A percentile compares a stretch with the other conserved stretches of the same genome.
Evolutionary conservation across 2,329 filamentous ascomycete species (phyloP).

Genomic region (Calonectria pseudoreteaudii): DNA sequence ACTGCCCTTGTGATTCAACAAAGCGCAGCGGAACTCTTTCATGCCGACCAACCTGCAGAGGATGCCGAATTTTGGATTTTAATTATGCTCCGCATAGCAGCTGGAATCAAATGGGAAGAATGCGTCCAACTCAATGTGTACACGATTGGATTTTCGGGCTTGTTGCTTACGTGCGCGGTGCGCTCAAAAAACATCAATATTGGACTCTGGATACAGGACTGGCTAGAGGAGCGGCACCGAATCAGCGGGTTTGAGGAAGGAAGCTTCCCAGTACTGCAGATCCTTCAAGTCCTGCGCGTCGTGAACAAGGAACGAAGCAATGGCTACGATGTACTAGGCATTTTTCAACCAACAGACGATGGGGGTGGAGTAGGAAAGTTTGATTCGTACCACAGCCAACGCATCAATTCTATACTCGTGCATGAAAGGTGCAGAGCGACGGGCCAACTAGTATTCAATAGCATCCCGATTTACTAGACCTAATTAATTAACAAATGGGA

Average conservation of each 20-base stretch:
- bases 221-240: slow-evolving; percentile 29
- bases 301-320: slow-evolving; percentile 29
- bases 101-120: slow-evolving; percentile 37
- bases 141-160: slow-evolving; percentile 34
- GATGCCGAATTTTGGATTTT: slow-evolving; percentile 26
- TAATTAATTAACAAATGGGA: no score
- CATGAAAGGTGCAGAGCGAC: slow-evolving; percentile 9
- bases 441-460: neutral
- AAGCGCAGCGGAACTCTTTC: neutral
- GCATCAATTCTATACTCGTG: slow-evolving; percentile 10
- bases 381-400: slow-evolving; percentile 32
- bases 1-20: slow-evolving; percentile 21
- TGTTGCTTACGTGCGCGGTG: slow-evolving; percentile 32
- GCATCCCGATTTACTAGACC: neutral
- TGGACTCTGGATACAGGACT: slow-evolving; percentile 36
- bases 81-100: slow-evolving; percentile 37
- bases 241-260: slow-evolving; percentile 35
- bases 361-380: slow-evolving; percentile 30
- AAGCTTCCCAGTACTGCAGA: slow-evolving; percentile 36
- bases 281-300: slow-evolving; percentile 25
- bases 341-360: slow-evolving; percentile 26
- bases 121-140: slow-evolving; percentile 37
- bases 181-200: slow-evolving; percentile 16
- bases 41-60: neutral
- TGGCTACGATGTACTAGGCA: slow-evolving; percentile 1